phyloP scores from a whole-genome alignment of 495 filamentous ascomycete species.

The Penicillium odoratum region DNA sequence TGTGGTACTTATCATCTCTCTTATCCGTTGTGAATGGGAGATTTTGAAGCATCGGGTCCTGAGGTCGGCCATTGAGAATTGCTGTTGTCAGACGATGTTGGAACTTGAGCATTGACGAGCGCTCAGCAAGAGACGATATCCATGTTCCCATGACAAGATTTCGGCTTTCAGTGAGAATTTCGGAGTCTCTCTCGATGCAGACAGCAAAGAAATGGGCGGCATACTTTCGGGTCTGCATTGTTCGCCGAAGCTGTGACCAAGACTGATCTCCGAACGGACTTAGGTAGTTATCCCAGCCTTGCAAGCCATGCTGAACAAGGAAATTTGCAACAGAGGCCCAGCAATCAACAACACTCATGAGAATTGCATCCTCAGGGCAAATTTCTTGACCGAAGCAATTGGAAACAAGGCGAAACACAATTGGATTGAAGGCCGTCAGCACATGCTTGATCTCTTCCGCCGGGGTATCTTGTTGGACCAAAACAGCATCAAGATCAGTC shows the following conservation, averaged over 20 bases:
- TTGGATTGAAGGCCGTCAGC: conserved; percentile 47
- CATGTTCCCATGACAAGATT: conserved; percentile 54
- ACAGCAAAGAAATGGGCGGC: conserved; percentile 60
- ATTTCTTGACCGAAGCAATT: conserved; percentile 68
- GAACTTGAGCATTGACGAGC: conserved; percentile 64
- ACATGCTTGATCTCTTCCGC: conserved; percentile 36
- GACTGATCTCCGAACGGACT: conserved; percentile 55
- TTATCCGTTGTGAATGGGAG: conserved; percentile 57
- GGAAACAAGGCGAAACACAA: conserved; percentile 59
- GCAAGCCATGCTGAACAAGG: conserved; percentile 42
- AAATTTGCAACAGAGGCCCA: conserved; percentile 59
- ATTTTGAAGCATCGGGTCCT: conserved; percentile 57
- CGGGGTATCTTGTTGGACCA: conserved; percentile 32
- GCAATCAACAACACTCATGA: conserved; percentile 57
- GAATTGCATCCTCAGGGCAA: conserved; percentile 56
- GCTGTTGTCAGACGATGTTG: conserved; percentile 62
- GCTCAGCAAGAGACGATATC: conserved; percentile 63
- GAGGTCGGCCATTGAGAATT: conserved; percentile 49
- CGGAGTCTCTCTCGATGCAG: conserved; percentile 51
- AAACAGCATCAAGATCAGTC: conserved; percentile 54
- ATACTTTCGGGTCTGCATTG: conserved; percentile 64
- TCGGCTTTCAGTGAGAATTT: conserved; percentile 46
- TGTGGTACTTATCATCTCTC: conserved; percentile 41
- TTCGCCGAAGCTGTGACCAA: conserved; percentile 63
- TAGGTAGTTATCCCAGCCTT: conserved; percentile 60